phyloP scores from a whole-genome alignment of 2,329 filamentous ascomycete genomes.

The Talaromyces sp. region DNA sequence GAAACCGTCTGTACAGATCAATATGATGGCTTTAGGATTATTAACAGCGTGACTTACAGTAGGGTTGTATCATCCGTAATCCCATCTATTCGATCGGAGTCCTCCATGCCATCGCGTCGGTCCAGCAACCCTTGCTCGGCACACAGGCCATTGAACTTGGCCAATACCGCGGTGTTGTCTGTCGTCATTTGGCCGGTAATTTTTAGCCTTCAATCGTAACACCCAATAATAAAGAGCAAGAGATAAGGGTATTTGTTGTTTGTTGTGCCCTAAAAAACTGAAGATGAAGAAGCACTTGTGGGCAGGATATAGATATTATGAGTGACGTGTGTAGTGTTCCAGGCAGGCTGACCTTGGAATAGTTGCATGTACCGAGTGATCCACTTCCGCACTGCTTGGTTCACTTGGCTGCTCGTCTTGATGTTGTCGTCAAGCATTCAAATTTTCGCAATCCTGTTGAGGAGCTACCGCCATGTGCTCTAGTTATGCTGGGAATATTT shows the following conservation, averaged over 20 bases:
- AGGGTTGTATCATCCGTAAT: slow-evolving; percentile 4
- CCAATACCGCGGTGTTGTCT: background rate
- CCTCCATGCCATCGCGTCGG: background rate
- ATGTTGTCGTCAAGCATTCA: background rate
- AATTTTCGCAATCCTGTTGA: too few relatives aligned
- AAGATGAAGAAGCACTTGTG: too few relatives aligned
- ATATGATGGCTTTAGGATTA: background rate
- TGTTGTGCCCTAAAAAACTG: too few relatives aligned
- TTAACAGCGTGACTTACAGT: background rate
- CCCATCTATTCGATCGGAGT: background rate
- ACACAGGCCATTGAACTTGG: background rate
- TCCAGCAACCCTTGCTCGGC: background rate
- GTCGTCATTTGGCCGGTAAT: background rate
- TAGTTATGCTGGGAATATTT: too few relatives aligned
- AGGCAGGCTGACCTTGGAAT: background rate
- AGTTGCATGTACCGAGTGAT: background rate
- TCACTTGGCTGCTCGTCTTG: background rate
- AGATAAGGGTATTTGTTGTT: too few relatives aligned
- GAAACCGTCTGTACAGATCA: background rate
- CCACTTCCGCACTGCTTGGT: background rate
- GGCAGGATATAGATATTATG: background rate
- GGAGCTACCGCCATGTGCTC: too few relatives aligned
- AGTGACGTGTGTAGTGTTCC: background rate
- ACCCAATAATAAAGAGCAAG: too few relatives aligned
- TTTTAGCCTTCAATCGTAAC: background rate